Evolutionary conservation across 2,329 filamentous ascomycete genomes (phyloP), one percentile per base, ranked within the genome.

Genomic region (Fusarium scirpi): DNA sequence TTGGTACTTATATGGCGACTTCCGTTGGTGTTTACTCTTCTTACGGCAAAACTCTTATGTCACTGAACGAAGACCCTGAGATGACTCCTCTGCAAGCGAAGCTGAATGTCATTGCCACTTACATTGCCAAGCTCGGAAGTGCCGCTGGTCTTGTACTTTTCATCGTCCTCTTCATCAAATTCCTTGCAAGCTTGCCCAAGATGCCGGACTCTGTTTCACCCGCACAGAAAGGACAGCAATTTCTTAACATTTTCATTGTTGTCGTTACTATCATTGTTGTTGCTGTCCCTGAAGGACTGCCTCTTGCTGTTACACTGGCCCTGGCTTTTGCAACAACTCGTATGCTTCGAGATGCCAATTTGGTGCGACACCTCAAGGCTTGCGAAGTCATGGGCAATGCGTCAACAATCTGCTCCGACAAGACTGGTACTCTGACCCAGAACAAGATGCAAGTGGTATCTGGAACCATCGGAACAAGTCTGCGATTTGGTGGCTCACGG

Each of bases 351-450:
- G 91, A 94, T 78, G 92, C 92, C 80, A 94, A 94, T 74, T 81
- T 94, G 62, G 91, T 94, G 46, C 89, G 92, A 38, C 90, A 93
- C 61, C 85, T 94, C 60, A 91, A 92, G 75, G 91, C 92, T 24
- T 94, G 92, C 74, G 92, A 94, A 78, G 92, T 92, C 47, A 94
- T 94, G 91, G 92, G 92, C 55, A 94, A 93, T 75, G 91, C 91
- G 9, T 92, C 90, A 1, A 89, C 87, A 0, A 90, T 91, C 53
- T 91, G 89, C 79, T 90, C 88, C 1, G 89, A 91, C 80, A 91
- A 91, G 80, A 91, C 89, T 0, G 89, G 89, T 48, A 91, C 89
- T 8, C 79, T 91, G 52, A 91, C 89, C 1, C 89, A 91, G 76
- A 91, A 91, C 77, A 90, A 90, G 78, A 91, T 91, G 89, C 88